phyloP scores from a whole-genome alignment of 148 eudicot species.

The Spergularia bocconei region DNA sequence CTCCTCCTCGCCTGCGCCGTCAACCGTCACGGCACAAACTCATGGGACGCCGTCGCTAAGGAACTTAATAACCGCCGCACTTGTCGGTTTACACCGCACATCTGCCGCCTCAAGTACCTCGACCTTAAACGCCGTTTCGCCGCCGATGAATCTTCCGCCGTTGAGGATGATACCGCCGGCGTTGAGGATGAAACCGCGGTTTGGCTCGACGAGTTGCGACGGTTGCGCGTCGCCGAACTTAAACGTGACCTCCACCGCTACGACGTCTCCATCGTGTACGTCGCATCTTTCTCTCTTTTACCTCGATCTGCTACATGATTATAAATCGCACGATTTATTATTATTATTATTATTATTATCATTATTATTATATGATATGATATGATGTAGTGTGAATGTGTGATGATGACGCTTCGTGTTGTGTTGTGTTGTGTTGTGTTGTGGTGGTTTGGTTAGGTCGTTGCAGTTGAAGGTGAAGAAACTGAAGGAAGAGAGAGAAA shows the following conservation, averaged over 20 bases:
- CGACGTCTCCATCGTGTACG: slow-evolving; percentile 68
- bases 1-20: slow-evolving; percentile 64
- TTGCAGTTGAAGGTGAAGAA: slow-evolving; percentile 66
- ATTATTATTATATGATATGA: too few species aligned
- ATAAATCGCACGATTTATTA: too few species aligned
- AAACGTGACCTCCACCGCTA: slow-evolving; percentile 43
- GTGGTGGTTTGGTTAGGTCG: slow-evolving; percentile 37
- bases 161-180: background rate
- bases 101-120: slow-evolving; percentile 40
- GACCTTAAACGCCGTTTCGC: slow-evolving; percentile 55
- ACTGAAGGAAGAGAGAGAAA: slow-evolving; percentile 57
- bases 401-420: too few species aligned
- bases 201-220: slow-evolving; percentile 54
- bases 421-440: slow-evolving; percentile 1
- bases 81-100: slow-evolving; percentile 33
- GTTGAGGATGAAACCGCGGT: slow-evolving; percentile 19
- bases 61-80: slow-evolving; percentile 47
- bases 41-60: slow-evolving; percentile 55
- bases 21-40: slow-evolving; percentile 48
- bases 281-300: background rate
- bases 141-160: background rate
- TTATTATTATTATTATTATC: too few species aligned
- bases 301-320: background rate
- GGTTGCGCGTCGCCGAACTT: slow-evolving; percentile 54
- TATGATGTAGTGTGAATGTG: too few species aligned